These are phyloP conservation scores for Lepidium aucheri DNA, from an alignment of 345 rosid genomes.

Conservation along the genomic window DNA sequence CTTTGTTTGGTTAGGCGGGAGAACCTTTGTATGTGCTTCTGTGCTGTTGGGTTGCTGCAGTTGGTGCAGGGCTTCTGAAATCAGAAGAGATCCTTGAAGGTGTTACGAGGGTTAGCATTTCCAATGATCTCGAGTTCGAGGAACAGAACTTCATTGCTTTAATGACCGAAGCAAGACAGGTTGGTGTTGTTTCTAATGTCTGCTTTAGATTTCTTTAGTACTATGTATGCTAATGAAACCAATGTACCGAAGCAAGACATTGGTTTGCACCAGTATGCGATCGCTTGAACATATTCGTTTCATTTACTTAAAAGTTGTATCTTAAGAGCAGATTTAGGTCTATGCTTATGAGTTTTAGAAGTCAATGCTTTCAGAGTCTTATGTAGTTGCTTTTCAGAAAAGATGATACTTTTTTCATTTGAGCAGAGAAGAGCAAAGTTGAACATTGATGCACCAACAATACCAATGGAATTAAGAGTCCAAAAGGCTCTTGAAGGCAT, in stretches of 20 bases:
- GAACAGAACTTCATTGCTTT: conserved; percentile 74
- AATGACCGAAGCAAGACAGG: conserved; percentile 90
- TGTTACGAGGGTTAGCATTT: conserved; percentile 67
- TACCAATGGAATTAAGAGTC: conserved; percentile 65
- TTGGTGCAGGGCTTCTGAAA: conserved; percentile 92
- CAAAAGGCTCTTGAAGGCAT: conserved; percentile 91
- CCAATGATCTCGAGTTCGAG: conserved; percentile 84
- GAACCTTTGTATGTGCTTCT: conserved; percentile 88
- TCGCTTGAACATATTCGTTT: neutral
- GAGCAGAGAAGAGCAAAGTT: conserved; percentile 74
- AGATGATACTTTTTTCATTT: neutral
- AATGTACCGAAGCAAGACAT: neutral
- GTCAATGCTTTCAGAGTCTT: neutral
- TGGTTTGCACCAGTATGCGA: neutral
- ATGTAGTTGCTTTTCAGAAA: neutral
- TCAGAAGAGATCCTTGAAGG: conserved; percentile 90
- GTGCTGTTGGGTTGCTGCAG: conserved; percentile 93
- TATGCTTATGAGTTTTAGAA: neutral
- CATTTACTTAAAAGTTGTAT: neutral
- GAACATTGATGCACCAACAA: conserved; percentile 45
- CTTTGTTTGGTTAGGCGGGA: conserved; percentile 53
- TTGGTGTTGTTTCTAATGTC: neutral
- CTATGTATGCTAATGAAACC: neutral
- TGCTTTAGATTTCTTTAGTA: neutral
- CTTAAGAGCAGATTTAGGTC: neutral